Base-by-base conservation (phyloP, 2,329 filamentous ascomycete genomes). In the Aspergillus udagawae region DNA sequence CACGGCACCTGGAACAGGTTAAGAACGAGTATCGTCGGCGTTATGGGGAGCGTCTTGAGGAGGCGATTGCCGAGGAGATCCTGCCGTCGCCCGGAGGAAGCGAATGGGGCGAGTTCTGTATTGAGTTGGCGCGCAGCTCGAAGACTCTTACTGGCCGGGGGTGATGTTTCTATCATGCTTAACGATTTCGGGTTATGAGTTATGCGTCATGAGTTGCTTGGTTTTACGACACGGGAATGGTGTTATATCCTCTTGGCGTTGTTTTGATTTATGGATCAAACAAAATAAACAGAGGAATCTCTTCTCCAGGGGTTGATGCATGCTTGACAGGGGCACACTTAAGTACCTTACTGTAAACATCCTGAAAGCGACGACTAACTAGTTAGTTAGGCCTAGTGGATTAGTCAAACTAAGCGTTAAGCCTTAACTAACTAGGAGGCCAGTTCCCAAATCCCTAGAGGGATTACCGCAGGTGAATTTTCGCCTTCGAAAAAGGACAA, bases 1-100 rank as follows among this genome's bases (percentile, higher is more conserved):
- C 88, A 4, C 77, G 83, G 61, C 93, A 97, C 74, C 82, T 97
- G 76, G 84, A 86, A 58, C 82, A 83, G 21, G 85, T 97, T 54
- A 95, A 95, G 80, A 76, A 78, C 32, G 90, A 92, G 60, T 99
- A 92, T 74, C 82, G 84, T 56, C 85, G 88, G 60, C 86, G 92
- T 60, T 97, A 97, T 73, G 82, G 83, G 4, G 78, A 82, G 52
- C 84, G 88, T 49, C 81, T 97, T 61, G 86, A 91, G 69, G 86
- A 91, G 49, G 90, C 90, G 47, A 86, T 99, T 41, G 83, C 84
- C 50, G 89, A 92, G 53, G 89, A 89, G 45, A 90, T 91, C 0
- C 86, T 83, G 60, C 85, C 88, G 1, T 64, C 65, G 5, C 74
- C 65, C 49, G 73, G 72, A 8, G 71, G 70, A 0, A 67, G 63